Percentiles rank a stretch among this genome's conserved stretches.
phyloP scores from a whole-genome alignment of 2,329 filamentous ascomycete species.

The Clarireedia hainanense region DNA sequence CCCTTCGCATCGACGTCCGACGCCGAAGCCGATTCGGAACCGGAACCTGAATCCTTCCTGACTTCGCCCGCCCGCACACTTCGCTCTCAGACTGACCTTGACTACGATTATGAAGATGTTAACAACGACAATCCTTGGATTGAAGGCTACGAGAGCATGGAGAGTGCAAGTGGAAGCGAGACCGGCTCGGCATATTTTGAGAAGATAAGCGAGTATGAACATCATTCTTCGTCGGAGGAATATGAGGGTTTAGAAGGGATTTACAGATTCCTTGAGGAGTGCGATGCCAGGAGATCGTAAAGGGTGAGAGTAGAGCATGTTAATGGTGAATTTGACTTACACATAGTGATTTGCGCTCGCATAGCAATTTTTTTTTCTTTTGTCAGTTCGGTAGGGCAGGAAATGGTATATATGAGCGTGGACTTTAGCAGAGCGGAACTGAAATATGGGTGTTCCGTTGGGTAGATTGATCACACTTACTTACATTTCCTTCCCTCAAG shows the following conservation, averaged over 20 bases:
- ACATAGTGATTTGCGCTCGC: neutral
- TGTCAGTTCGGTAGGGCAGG: neutral
- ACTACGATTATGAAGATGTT: conserved; percentile 20
- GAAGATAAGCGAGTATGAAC: conserved; percentile 23
- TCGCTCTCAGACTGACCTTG: conserved; percentile 35
- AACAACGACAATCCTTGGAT: conserved; percentile 26
- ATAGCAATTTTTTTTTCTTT: neutral
- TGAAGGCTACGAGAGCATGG: conserved; percentile 27
- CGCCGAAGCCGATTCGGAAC: neutral
- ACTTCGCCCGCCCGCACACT: conserved; percentile 32
- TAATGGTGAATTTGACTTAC: neutral
- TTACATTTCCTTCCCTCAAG: neutral
- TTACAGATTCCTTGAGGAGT: conserved; percentile 57
- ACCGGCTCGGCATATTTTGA: conserved; percentile 25
- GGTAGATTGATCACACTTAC: neutral
- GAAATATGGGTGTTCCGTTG: neutral
- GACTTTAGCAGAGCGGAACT: neutral
- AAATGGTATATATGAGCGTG: neutral
- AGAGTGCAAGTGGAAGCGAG: conserved; percentile 19
- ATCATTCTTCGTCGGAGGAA: conserved; percentile 36
- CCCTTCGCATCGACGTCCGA: conserved; percentile 69
- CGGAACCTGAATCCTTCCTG: conserved; percentile 14
- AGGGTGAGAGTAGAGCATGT: neutral
- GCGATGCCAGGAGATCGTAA: conserved; percentile 34
- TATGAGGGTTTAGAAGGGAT: conserved; percentile 58